A percentile compares a stretch with the other conserved stretches of the same genome.
phyloP scores from a whole-genome alignment of 1,284 basidiomycete species.

The Inonotus hispidus region DNA sequence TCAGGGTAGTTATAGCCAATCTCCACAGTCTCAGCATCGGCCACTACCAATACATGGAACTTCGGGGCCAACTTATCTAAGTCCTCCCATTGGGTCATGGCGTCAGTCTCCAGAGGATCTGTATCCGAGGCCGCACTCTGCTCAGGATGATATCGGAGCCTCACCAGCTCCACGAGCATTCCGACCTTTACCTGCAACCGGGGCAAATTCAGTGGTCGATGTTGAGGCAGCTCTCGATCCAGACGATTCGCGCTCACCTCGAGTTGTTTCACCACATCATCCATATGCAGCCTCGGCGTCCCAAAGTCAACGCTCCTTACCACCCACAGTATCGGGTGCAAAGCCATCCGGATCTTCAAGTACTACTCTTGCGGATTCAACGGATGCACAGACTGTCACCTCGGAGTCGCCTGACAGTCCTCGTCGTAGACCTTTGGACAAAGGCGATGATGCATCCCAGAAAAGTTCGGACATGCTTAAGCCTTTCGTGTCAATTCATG shows the following conservation, averaged over 20 bases:
- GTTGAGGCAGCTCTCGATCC: slow-evolving; percentile 10
- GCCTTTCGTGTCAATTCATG: slow-evolving; percentile 8
- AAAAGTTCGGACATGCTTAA: slow-evolving; percentile 4
- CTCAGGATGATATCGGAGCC: slow-evolving; percentile 41
- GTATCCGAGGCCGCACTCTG: slow-evolving; percentile 53
- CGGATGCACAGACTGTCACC: background rate
- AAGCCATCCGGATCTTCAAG: background rate
- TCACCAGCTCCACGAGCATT: slow-evolving; percentile 31
- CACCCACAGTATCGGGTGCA: slow-evolving; percentile 2
- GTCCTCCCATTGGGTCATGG: background rate
- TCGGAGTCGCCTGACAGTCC: slow-evolving; percentile 2
- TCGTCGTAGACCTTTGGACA: slow-evolving; percentile 9
- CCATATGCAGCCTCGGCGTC: slow-evolving; percentile 14
- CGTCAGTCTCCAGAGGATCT: slow-evolving; percentile 39
- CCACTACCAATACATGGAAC: slow-evolving; percentile 37
- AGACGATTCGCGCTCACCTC: slow-evolving; percentile 16
- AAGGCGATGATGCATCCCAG: background rate
- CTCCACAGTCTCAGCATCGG: slow-evolving; percentile 19
- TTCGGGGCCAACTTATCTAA: slow-evolving; percentile 12
- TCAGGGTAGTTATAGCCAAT: slow-evolving; percentile 7
- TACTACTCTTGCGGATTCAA: slow-evolving; percentile 4
- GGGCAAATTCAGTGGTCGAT: slow-evolving; percentile 11
- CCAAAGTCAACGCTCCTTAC: slow-evolving; percentile 7
- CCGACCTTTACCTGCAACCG: slow-evolving; percentile 15
- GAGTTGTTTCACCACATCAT: slow-evolving; percentile 14